phyloP scores from a whole-genome alignment of 495 filamentous ascomycete genomes.

The Daldinia vernicosa region DNA sequence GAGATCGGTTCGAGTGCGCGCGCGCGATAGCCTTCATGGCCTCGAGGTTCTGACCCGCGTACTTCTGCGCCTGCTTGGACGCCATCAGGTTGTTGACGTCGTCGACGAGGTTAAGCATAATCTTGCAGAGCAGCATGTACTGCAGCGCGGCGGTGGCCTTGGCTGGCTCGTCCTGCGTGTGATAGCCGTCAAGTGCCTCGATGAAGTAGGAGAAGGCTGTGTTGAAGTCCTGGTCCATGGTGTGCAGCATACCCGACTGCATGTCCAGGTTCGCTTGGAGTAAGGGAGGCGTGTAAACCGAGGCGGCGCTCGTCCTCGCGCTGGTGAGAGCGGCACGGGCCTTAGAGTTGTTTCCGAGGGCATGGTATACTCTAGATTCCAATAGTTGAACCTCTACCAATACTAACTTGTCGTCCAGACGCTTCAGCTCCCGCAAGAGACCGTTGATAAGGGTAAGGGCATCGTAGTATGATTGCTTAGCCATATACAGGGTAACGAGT shows the following conservation, averaged over 20 bases:
- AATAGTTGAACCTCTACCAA: constrained; percentile 98
- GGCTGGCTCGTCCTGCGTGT: constrained; percentile 83
- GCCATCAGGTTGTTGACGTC: constrained; percentile 93
- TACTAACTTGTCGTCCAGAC: constrained; percentile 97
- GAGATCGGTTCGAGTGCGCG: constrained; percentile 90
- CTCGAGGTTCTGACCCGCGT: constrained; percentile 91
- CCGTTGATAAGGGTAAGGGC: constrained; percentile 95
- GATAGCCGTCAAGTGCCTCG: constrained; percentile 96
- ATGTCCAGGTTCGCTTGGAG: constrained; percentile 97
- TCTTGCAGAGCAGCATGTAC: constrained; percentile 99
- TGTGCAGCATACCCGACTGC: constrained; percentile 98
- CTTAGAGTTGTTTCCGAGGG: constrained; percentile 95
- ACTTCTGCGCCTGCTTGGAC: constrained; percentile 94
- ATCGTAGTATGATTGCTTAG: constrained; percentile 95
- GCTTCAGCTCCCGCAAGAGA: constrained; percentile 93
- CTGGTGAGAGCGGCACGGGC: constrained; percentile 94
- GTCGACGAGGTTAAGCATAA: constrained; percentile 97
- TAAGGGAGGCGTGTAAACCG: constrained; percentile 94
- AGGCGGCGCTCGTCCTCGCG: constrained; percentile 91
- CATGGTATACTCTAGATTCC: constrained; percentile 96
- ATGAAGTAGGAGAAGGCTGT: constrained; percentile 99
- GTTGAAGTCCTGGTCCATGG: constrained; percentile 98
- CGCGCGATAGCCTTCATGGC: constrained; percentile 98
- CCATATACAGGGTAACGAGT: constrained; percentile 91
- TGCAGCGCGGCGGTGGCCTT: constrained; percentile 92